Conservation (phyloP, 129 eudicot species). For the Centaurea solstitialis region DNA sequence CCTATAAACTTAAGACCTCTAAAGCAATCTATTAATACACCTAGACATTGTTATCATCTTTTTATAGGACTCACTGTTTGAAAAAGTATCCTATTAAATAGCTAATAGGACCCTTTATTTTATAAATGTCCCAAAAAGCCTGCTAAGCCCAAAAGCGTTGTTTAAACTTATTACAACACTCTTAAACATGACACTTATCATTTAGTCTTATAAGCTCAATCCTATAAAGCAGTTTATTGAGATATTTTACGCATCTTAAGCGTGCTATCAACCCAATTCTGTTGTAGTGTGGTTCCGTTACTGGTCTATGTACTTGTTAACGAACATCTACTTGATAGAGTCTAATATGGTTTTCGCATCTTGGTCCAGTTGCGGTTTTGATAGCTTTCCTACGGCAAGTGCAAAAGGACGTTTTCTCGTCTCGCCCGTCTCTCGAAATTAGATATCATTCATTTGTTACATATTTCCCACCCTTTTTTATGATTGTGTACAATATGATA, state of each 20-base stretch:
- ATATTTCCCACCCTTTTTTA: neutral
- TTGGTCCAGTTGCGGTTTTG: conserved; percentile 17
- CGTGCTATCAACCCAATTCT: neutral
- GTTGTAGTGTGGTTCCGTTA: neutral
- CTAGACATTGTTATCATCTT: neutral
- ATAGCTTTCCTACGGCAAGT: neutral
- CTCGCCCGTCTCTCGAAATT: neutral
- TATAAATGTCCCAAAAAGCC: neutral
- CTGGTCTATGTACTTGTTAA: neutral
- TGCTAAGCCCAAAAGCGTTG: neutral
- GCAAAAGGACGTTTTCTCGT: conserved; percentile 16
- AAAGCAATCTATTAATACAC: neutral
- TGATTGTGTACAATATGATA: conserved; percentile 23
- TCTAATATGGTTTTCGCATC: conserved; percentile 10
- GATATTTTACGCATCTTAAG: no score
- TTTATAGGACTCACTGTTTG: neutral
- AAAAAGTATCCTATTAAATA: neutral
- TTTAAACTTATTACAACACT: neutral
- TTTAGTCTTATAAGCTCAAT: neutral
- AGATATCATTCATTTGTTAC: neutral
- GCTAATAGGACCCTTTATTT: neutral
- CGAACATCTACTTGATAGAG: neutral
- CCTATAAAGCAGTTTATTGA: neutral
- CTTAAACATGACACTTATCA: neutral
- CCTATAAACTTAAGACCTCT: neutral